Conservation (phyloP, 2,329 filamentous ascomycete species). For the Escovopsis sp. region DNA sequence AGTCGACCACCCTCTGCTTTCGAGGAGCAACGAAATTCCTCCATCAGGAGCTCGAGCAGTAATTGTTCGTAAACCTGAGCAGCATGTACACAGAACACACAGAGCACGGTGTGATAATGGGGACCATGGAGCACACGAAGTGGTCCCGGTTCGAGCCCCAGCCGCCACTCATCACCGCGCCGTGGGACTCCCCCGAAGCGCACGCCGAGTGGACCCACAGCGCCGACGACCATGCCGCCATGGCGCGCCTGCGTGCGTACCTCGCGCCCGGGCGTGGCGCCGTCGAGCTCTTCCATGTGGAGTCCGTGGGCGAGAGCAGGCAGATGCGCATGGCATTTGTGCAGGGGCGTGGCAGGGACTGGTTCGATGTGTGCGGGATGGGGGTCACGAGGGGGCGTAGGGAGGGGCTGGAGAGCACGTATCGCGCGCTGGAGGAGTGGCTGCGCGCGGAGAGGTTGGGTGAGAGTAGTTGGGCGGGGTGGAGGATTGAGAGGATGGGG, state of each 20-base stretch:
- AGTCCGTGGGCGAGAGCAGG: conserved; percentile 13
- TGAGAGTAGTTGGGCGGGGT: conserved; percentile 22
- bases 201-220: conserved; percentile 29
- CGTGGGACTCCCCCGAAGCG: conserved; percentile 26
- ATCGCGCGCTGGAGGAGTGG: conserved; percentile 16
- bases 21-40: no score
- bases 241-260: conserved; percentile 17
- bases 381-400: conserved; percentile 16
- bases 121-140: no score
- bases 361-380: conserved; percentile 22
- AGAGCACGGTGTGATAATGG: no score
- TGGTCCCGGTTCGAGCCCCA: conserved; percentile 14
- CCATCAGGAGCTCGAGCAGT: no score
- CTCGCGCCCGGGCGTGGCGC: conserved; percentile 17
- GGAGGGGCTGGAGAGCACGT: conserved; percentile 18
- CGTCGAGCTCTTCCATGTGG: conserved; percentile 27
- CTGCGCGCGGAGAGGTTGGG: conserved; percentile 16
- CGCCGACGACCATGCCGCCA: conserved; percentile 22
- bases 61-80: no score
- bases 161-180: conserved; percentile 26
- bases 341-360: conserved; percentile 7
- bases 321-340: conserved; percentile 13
- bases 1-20: no score
- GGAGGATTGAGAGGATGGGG: conserved; percentile 27
- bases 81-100: conserved; percentile 19